Evolutionary conservation across 2,329 filamentous ascomycete genomes (phyloP).

Genomic region (Alternaria brassicicola): DNA sequence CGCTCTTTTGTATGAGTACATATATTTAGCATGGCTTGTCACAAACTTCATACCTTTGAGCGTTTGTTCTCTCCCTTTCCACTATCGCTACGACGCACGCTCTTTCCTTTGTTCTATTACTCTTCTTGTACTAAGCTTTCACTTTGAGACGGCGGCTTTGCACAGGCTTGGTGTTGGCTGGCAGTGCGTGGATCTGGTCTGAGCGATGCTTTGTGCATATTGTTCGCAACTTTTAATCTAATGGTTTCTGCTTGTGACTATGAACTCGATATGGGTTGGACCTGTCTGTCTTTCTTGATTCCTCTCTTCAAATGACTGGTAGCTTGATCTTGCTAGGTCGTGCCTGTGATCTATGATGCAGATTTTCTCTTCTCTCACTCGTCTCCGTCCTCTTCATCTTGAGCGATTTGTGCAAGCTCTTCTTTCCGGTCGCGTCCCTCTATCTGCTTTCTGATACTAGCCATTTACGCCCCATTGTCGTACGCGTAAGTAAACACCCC

Average conservation of each 20-base stretch:
- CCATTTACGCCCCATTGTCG: not conserved
- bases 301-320: no score
- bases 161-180: slow-evolving; percentile 1
- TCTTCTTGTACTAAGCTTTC: slow-evolving; percentile 13
- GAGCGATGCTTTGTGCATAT: slow-evolving; percentile 9
- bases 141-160: slow-evolving; percentile 1
- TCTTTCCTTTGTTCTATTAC: slow-evolving; percentile 3
- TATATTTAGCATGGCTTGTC: slow-evolving; percentile 34
- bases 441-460: not conserved
- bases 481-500: not conserved
- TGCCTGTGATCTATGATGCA: no score
- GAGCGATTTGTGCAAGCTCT: no score
- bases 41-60: slow-evolving; percentile 28
- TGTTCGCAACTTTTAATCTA: slow-evolving; percentile 13
- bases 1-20: slow-evolving; percentile 42
- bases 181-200: slow-evolving; percentile 17
- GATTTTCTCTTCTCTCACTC: not conserved
- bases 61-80: slow-evolving; percentile 20
- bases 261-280: not conserved
- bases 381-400: no score
- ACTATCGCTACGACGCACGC: slow-evolving; percentile 6
- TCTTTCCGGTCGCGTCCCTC: not conserved
- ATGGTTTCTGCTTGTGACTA: not conserved
- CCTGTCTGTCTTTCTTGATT: no score
- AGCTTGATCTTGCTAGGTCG: no score